phyloP scores from a whole-genome alignment of 208 protist genomes.

The Leishmania aethiopica region DNA sequence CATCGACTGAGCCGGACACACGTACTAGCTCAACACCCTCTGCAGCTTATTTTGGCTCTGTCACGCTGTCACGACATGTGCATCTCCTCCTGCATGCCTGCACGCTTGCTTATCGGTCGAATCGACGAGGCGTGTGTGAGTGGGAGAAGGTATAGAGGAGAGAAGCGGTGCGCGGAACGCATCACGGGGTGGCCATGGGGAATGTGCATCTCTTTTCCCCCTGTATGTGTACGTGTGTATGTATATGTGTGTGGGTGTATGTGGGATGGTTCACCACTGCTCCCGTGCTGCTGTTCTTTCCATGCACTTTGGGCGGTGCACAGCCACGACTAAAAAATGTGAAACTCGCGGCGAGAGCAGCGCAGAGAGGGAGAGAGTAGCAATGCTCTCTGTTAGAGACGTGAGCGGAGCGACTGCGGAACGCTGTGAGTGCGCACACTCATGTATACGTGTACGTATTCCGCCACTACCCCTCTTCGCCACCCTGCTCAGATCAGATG shows the following conservation, averaged over 20 bases:
- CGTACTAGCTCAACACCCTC: too few species aligned
- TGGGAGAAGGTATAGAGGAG: background rate
- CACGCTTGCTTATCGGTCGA: background rate
- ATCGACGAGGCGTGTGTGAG: background rate
- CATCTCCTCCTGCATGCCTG: background rate
- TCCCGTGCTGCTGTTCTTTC: background rate
- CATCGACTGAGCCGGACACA: constrained; percentile 6
- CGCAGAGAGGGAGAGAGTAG: background rate
- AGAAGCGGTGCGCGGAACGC: background rate
- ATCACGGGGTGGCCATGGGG: background rate
- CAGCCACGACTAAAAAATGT: background rate
- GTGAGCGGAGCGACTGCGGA: background rate
- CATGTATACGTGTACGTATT: background rate
- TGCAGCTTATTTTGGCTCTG: background rate
- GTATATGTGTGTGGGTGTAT: background rate
- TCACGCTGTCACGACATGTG: background rate
- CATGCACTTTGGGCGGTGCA: background rate
- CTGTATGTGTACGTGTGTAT: background rate
- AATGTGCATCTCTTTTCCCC: background rate
- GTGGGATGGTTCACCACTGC: background rate
- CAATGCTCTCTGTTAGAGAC: background rate
- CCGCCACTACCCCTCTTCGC: background rate
- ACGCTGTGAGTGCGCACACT: background rate
- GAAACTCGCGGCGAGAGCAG: background rate
- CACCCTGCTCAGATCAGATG: background rate